These are phyloP conservation scores for Aegilops speltoides DNA, from an alignment of 176 grass and related monocot species.

Conservation along the genomic window DNA sequence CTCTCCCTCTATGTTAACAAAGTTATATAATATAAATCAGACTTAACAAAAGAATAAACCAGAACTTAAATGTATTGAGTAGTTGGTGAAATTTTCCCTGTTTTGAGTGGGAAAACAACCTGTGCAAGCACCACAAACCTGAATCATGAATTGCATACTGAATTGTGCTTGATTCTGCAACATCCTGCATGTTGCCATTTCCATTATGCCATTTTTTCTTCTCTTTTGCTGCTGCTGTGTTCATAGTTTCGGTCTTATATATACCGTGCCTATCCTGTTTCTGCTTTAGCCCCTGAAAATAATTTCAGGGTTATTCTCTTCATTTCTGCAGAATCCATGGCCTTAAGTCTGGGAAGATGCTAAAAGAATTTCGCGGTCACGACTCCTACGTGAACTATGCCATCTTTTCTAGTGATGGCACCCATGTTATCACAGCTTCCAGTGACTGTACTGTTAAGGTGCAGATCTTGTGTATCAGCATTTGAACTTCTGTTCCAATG, in stretches of 20 bases:
- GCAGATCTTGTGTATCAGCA: conserved; percentile 14
- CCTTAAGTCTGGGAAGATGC: conserved; percentile 95
- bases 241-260: not conserved
- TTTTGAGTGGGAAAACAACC: conserved; percentile 20
- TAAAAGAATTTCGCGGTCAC: conserved; percentile 98
- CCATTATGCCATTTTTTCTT: not conserved
- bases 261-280: conserved; percentile 2
- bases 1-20: conserved; percentile 6
- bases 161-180: conserved; percentile 1
- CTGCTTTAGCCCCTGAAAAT: conserved; percentile 23
- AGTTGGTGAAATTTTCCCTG: not conserved
- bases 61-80: not conserved
- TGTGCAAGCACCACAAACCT: not conserved
- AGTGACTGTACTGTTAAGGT: conserved; percentile 99
- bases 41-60: not conserved
- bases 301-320: not conserved
- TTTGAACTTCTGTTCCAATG: not conserved
- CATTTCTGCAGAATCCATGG: conserved; percentile 79
- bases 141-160: not conserved
- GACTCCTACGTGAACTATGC: conserved; percentile 92
- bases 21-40: not conserved
- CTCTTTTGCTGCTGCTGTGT: not conserved
- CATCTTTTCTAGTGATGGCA: conserved; percentile 87
- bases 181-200: conserved; percentile 5
- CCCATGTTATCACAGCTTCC: conserved; percentile 91